Percentiles rank a stretch among this genome's conserved stretches.
Conservation (phyloP, 805 yeast species). For the Saccharomycopsis sp. region DNA sequence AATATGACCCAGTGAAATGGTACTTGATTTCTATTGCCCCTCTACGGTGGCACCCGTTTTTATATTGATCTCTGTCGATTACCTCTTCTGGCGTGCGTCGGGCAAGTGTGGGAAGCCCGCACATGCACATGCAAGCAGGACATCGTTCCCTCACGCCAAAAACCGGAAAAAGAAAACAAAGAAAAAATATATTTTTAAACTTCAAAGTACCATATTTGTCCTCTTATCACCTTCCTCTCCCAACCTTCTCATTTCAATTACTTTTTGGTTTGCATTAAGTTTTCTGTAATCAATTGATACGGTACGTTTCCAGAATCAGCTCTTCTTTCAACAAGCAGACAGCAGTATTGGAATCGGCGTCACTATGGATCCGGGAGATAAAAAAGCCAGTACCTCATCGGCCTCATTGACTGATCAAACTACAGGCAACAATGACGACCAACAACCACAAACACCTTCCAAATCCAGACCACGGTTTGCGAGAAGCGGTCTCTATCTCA, state of each 20-base stretch:
- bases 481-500: neutral
- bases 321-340: neutral
- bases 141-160: too few species aligned
- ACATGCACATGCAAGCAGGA: too few species aligned
- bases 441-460: neutral
- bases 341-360: neutral
- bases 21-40: too few species aligned
- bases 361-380: neutral
- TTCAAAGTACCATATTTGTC: neutral
- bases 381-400: neutral
- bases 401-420: neutral
- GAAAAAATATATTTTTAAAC: neutral
- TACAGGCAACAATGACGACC: neutral
- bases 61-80: too few species aligned
- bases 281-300: too few species aligned
- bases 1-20: too few species aligned
- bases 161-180: neutral
- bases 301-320: too few species aligned
- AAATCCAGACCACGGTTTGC: neutral
- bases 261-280: too few species aligned
- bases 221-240: neutral
- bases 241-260: neutral
- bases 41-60: too few species aligned
- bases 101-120: too few species aligned
- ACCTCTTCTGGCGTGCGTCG: too few species aligned